Percentiles rank a stretch among this genome's conserved stretches.
phyloP scores from a whole-genome alignment of 805 yeast species.

The Lachancea sp. region DNA sequence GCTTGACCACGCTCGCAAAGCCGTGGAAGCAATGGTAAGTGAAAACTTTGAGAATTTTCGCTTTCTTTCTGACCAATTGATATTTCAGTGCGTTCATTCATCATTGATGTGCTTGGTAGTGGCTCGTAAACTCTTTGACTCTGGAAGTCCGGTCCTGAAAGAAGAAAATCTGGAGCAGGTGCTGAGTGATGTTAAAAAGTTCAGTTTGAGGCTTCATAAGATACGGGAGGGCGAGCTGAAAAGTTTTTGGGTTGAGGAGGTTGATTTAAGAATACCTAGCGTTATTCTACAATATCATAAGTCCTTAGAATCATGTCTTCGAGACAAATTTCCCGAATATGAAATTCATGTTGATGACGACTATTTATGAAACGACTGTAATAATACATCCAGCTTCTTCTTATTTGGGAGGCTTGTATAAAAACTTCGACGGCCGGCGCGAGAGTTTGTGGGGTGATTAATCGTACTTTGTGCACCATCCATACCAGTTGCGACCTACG shows the following conservation, averaged over 20 bases:
- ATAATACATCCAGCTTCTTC: background rate
- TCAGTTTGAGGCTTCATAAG: constrained; percentile 19
- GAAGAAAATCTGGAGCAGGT: constrained; percentile 8
- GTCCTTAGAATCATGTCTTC: constrained; percentile 18
- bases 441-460: background rate
- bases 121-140: constrained; percentile 8
- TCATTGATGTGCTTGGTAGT: constrained; percentile 13
- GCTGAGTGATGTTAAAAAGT: constrained; percentile 14
- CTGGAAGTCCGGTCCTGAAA: background rate
- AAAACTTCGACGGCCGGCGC: background rate
- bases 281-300: constrained; percentile 23
- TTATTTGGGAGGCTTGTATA: background rate
- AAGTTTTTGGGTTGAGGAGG: constrained; percentile 26
- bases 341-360: constrained; percentile 6
- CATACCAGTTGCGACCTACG: constrained; percentile 32
- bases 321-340: constrained; percentile 15
- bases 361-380: background rate
- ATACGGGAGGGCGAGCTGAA: constrained; percentile 22
- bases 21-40: constrained; percentile 13
- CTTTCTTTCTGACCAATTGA: constrained; percentile 20
- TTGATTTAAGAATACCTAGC: constrained; percentile 23
- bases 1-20: constrained; percentile 14
- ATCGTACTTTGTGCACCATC: constrained; percentile 30
- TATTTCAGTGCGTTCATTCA: constrained; percentile 16
- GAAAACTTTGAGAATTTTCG: constrained; percentile 17